Evolutionary conservation across 202 grass and related monocot species (phyloP), one percentile per base, ranked within the genome.

Genomic region (Brachypodium distachyon): DNA sequence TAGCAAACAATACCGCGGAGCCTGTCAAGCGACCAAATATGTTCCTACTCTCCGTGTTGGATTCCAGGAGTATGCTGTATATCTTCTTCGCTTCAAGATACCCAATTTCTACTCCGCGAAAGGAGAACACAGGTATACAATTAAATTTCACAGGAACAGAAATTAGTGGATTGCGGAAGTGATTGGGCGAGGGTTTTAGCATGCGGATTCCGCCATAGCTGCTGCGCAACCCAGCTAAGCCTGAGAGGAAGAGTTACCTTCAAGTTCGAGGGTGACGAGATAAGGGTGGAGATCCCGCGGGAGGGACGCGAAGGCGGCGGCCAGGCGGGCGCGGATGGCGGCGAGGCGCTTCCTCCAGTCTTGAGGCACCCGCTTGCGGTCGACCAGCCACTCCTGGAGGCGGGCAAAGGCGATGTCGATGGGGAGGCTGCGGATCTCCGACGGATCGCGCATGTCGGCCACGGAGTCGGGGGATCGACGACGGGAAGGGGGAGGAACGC

Each of bases 371-470:
- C 81, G 89, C 92, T 93, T 95, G 55, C 96, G 92, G 87, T 96
- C 96, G 70, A 99, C 96, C 65, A 99, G 82, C 96, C 96, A 96
- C 89, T 99, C 96, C 87, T 85, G 89, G 12, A 99, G 89, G 75
- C 92, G 92, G 63, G 70, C 83, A 70, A 91, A 91, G 57, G 96
- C 81, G 72, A 99, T 99, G 70, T 99, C 96, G 69, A 99, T 96
- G 58, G 87, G 96, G 19, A 98, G 89, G 76, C 77, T 92, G 13
- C 82, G 82, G 79, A 95, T 90, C 37, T 99, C 89, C 44, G 85
- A 33, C 9, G 80, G 77, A 70, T 95, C 89, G 77, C 86, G 84
- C 94, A 97, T 98, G 67, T 40, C 63, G 18, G 73, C 32, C 67
- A 43, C 9, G 5, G 22, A 37, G 65, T 11, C 34, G 19, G 26